Conservation (phyloP, 768 basidiomycete species). For the Psilocybe tampanensis region DNA sequence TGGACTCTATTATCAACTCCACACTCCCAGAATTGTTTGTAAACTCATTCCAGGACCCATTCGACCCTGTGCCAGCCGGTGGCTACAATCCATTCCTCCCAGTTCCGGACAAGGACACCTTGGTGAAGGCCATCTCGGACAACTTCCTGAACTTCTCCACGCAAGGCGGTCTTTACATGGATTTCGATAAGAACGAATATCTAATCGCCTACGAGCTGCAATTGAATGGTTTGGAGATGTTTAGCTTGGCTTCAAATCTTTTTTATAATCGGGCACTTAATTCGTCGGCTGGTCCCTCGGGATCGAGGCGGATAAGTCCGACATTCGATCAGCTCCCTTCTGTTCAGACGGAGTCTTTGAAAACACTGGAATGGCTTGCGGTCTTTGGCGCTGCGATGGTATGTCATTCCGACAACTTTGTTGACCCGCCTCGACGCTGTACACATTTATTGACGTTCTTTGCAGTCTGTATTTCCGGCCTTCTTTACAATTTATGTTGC, state of each 20-base stretch:
- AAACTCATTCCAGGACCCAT: too few relatives aligned
- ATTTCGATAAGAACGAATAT: slow-evolving; percentile 12
- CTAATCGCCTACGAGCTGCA: slow-evolving; percentile 7
- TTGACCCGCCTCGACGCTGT: background rate
- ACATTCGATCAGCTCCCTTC: slow-evolving; percentile 59
- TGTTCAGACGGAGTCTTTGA: slow-evolving; percentile 52
- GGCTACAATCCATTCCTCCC: too few relatives aligned
- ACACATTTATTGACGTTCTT: background rate
- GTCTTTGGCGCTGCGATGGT: slow-evolving; percentile 80
- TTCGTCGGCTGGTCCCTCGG: slow-evolving; percentile 36
- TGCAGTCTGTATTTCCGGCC: slow-evolving; percentile 73
- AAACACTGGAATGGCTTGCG: slow-evolving; percentile 70
- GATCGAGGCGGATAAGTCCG: slow-evolving; percentile 52
- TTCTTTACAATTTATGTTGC: slow-evolving; percentile 81
- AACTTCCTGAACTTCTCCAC: slow-evolving; percentile 1
- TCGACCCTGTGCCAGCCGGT: too few relatives aligned
- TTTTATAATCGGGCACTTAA: slow-evolving; percentile 65
- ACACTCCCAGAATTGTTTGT: too few relatives aligned
- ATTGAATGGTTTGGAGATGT: slow-evolving; percentile 47
- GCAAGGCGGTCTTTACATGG: slow-evolving; percentile 15
- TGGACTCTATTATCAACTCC: too few relatives aligned
- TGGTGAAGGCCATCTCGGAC: too few relatives aligned
- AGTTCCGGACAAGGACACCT: too few relatives aligned
- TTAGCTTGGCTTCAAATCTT: slow-evolving; percentile 71
- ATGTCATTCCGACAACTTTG: slow-evolving; percentile 14